Evolutionary conservation across 139 green algal genomes (phyloP).

Genomic region (Coelastrella sp.): DNA sequence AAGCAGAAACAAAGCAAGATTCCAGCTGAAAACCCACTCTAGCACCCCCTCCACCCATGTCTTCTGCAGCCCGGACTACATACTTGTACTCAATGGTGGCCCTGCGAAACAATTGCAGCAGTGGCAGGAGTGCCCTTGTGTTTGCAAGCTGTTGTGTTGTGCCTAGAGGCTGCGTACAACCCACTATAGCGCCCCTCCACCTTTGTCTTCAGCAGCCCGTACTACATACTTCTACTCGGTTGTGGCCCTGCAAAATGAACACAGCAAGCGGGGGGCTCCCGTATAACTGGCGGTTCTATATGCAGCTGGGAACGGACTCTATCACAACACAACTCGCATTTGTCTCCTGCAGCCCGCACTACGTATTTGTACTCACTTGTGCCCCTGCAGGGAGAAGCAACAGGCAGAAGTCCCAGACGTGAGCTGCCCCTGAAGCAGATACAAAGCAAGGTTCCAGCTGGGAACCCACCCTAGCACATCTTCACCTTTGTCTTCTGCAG

Average conservation of each 20-base stretch:
- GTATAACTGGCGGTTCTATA: too few relatives aligned
- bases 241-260: too few relatives aligned
- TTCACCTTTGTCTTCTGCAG: not conserved
- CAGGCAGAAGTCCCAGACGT: conserved; percentile 29
- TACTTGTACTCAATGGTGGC: conserved; percentile 56
- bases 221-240: too few relatives aligned
- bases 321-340: not conserved
- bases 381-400: too few relatives aligned
- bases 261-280: too few relatives aligned
- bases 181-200: too few relatives aligned
- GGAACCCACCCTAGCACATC: conserved; percentile 19
- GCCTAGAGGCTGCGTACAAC: too few relatives aligned
- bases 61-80: conserved; percentile 13
- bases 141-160: too few relatives aligned
- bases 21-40: conserved; percentile 28
- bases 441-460: conserved; percentile 2
- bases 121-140: too few relatives aligned
- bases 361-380: conserved; percentile 52
- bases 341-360: not conserved
- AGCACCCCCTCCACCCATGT: not conserved
- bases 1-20: not conserved
- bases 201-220: too few relatives aligned
- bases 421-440: not conserved
- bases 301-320: too few relatives aligned
- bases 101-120: too few relatives aligned